Evolutionary conservation across 352 stramenopile species (phyloP).

Genomic region (Globisporangium acanthophoron): DNA sequence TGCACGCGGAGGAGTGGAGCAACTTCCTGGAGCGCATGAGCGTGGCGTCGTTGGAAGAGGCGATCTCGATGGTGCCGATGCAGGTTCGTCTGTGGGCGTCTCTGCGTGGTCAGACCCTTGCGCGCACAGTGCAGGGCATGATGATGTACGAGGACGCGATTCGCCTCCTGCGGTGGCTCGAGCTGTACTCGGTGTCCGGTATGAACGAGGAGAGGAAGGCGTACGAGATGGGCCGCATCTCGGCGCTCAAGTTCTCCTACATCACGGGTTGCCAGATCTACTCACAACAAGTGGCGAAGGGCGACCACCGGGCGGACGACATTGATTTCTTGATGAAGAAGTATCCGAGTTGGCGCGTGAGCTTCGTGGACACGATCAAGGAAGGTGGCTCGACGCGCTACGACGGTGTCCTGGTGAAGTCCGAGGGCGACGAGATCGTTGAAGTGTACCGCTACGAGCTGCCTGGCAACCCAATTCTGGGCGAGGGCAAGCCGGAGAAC

Average conservation of each 20-base stretch:
- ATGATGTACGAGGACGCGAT: slow-evolving; percentile 63
- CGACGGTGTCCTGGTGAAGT: slow-evolving; percentile 79
- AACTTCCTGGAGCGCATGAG: slow-evolving; percentile 86
- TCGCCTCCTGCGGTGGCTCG: too few species aligned
- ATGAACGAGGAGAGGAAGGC: slow-evolving; percentile 69
- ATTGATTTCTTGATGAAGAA: slow-evolving; percentile 88
- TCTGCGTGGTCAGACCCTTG: slow-evolving; percentile 79
- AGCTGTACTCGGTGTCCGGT: slow-evolving; percentile 30
- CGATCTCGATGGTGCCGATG: slow-evolving; percentile 50
- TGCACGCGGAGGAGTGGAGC: slow-evolving; percentile 85
- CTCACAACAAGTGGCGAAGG: slow-evolving; percentile 68
- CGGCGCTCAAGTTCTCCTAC: slow-evolving; percentile 85
- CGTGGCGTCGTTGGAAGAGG: slow-evolving; percentile 62
- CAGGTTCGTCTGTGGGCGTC: slow-evolving; percentile 84
- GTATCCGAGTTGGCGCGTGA: slow-evolving; percentile 85
- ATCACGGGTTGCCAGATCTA: slow-evolving; percentile 88
- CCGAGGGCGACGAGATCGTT: slow-evolving; percentile 73
- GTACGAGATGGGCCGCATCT: slow-evolving; percentile 81
- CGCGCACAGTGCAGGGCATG: slow-evolving; percentile 85
- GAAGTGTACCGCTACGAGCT: slow-evolving; percentile 87
- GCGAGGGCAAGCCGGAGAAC: slow-evolving; percentile 86
- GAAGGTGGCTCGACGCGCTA: slow-evolving; percentile 34
- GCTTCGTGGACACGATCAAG: slow-evolving; percentile 78
- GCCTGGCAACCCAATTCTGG: slow-evolving; percentile 84
- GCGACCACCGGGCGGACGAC: slow-evolving; percentile 78